Conservation (phyloP, 208 protist genomes). For the Strigomonas culicis region DNA sequence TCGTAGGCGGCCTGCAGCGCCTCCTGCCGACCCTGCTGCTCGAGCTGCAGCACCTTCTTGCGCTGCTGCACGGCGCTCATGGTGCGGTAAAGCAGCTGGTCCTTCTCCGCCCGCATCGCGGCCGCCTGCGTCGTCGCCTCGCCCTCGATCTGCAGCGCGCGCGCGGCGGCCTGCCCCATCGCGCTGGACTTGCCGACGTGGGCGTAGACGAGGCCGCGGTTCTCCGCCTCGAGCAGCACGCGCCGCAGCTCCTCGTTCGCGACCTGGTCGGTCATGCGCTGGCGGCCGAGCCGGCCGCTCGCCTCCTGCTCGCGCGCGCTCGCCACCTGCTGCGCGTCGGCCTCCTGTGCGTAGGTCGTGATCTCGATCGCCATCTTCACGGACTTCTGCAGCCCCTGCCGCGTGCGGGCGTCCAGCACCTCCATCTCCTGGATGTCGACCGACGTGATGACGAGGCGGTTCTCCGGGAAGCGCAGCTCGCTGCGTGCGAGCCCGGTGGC, state of each 20-base stretch:
- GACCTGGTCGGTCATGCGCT: slow-evolving; percentile 92
- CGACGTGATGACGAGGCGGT: slow-evolving; percentile 93
- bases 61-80: slow-evolving; percentile 46
- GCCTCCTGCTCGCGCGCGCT: slow-evolving; percentile 90
- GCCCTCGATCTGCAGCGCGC: slow-evolving; percentile 87
- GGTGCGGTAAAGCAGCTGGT: slow-evolving; percentile 40
- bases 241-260: slow-evolving; percentile 87
- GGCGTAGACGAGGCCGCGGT: slow-evolving; percentile 77
- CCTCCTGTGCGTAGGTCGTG: slow-evolving; percentile 94
- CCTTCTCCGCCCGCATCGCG: slow-evolving; percentile 68
- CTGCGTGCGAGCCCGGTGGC: slow-evolving; percentile 33
- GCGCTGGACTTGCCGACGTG: slow-evolving; percentile 89
- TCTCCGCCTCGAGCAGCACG: slow-evolving; percentile 85
- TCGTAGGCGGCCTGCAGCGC: slow-evolving; percentile 28
- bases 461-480: slow-evolving; percentile 84
- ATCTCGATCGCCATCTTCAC: slow-evolving; percentile 97
- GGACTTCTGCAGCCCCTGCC: slow-evolving; percentile 93
- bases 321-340: slow-evolving; percentile 89
- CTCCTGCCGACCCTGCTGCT: slow-evolving; percentile 27
- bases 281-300: slow-evolving; percentile 83
- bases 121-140: slow-evolving; percentile 78
- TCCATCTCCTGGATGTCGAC: slow-evolving; percentile 95
- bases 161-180: slow-evolving; percentile 82
- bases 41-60: slow-evolving; percentile 42
- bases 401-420: slow-evolving; percentile 93